Evolutionary conservation across 805 yeast genomes (phyloP).

Genomic region (Saturnispora diversa): DNA sequence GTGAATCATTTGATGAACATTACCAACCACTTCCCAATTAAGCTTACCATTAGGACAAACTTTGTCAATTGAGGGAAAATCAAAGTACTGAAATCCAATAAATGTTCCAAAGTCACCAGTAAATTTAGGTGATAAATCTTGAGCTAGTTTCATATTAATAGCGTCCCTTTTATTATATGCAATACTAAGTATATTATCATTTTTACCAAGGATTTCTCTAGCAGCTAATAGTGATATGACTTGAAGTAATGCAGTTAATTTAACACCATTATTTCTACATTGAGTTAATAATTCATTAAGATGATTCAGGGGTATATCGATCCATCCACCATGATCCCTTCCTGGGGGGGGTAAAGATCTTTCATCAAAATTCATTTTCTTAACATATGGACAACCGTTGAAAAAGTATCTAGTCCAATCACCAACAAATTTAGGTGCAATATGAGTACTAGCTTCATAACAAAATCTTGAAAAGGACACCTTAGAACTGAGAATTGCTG

Average conservation of each 20-base stretch:
- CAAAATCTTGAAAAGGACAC: not conserved
- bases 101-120: constrained; percentile 4
- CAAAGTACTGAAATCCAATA: constrained; percentile 1
- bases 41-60: constrained; percentile 5
- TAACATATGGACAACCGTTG: not conserved
- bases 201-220: constrained; percentile 3
- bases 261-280: constrained; percentile 1
- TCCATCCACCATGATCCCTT: constrained; percentile 8
- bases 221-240: not conserved
- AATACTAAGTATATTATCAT: constrained; percentile 12
- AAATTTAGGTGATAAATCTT: not conserved
- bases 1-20: constrained; percentile 7
- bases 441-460: not conserved
- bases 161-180: constrained; percentile 19
- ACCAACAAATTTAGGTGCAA: constrained; percentile 10
- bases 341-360: not conserved
- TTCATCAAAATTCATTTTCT: constrained; percentile 2
- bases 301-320: constrained; percentile 1
- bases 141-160: not conserved
- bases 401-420: constrained; percentile 4
- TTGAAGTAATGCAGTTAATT: constrained; percentile 4
- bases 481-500: constrained; percentile 1
- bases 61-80: constrained; percentile 14
- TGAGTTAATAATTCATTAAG: not conserved
- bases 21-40: constrained; percentile 10